Evolutionary conservation across 345 rosid species (phyloP), one percentile per base, ranked within the genome.

Genomic region (Dimocarpus longan): DNA sequence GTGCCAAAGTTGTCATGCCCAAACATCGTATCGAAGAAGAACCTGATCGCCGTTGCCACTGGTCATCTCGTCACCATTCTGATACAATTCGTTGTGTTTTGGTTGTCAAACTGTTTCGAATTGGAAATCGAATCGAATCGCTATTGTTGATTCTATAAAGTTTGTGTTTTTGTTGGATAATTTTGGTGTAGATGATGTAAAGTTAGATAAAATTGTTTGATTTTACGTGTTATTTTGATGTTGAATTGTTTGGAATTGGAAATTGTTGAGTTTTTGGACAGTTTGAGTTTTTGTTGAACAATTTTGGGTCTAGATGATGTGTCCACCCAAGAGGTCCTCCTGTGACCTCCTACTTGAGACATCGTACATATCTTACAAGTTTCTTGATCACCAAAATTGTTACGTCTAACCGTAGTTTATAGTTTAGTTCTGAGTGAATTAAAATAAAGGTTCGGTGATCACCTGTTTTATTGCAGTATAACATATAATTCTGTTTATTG

Each of bases 1-100:
- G 97, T 87, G 82, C 90, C 91, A 48, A 87, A 92, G 1, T 95
- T 98, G 2, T 89, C 83, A 15, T 90, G 84, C 82, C 97, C 99
- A 6, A 90, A 89, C 83, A 87, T 97, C 84, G 80, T 96, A 98
- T 96, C 95, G n/a, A 89, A 92, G 15, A 98, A 94, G 75, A 96
- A 94, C 88, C 82, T 96, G 10, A 88, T 96, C 46, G 99, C 97
- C 57, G 93, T 94, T 59, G 97, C 98, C 5, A 85, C 91, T 46
- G 98, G 92, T 73, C 93, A 87, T 85, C 84, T 93, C 10, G 98
- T 96, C 84, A 90, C 90, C 80, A 91, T 96, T 83, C 80, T 96
- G 86, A 98, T 94, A 8, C 64, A 6, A 0, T 43, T 8, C 4
- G 2, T 6, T 32, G 32, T 4, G 6, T 44, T 56, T 60, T 64